Conservation (phyloP, 805 yeast genomes). For the Dipodascus albidus region DNA sequence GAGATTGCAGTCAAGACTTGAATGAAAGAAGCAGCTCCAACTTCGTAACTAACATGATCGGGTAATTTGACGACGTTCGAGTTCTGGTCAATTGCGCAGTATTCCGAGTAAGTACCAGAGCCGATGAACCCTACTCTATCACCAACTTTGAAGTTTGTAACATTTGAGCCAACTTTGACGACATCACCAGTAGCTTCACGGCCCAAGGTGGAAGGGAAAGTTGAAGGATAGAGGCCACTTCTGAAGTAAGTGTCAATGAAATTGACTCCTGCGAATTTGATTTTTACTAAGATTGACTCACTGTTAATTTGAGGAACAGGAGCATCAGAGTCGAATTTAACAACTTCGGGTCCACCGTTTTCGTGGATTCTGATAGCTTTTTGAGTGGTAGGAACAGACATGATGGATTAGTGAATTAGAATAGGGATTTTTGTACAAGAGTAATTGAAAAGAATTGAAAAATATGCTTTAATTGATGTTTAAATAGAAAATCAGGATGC, state of each 20-base stretch:
- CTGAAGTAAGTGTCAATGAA: constrained; percentile 78
- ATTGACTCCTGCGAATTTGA: constrained; percentile 69
- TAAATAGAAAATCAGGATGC: too few species aligned
- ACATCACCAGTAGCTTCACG: constrained; percentile 50
- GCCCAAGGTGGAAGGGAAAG: constrained; percentile 55
- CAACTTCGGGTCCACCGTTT: constrained; percentile 46
- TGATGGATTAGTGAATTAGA: not conserved
- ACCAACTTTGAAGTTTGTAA: constrained; percentile 45
- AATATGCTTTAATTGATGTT: too few species aligned
- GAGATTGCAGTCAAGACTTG: constrained; percentile 78
- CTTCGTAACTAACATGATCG: constrained; percentile 31
- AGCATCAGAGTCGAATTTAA: constrained; percentile 40
- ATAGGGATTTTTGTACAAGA: too few species aligned
- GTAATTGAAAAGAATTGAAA: too few species aligned
- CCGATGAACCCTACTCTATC: constrained; percentile 56
- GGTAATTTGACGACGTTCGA: constrained; percentile 38
- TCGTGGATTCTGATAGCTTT: constrained; percentile 31
- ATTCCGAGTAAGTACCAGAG: constrained; percentile 58
- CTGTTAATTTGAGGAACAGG: constrained; percentile 47
- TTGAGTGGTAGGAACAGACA: constrained; percentile 16
- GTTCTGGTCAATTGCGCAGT: constrained; percentile 26
- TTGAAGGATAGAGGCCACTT: constrained; percentile 57
- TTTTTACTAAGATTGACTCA: constrained; percentile 58
- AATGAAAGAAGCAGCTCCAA: constrained; percentile 46
- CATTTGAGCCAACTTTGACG: constrained; percentile 51